Base-by-base conservation (phyloP, 139 green algal genomes). In the Chlorella sp. region DNA sequence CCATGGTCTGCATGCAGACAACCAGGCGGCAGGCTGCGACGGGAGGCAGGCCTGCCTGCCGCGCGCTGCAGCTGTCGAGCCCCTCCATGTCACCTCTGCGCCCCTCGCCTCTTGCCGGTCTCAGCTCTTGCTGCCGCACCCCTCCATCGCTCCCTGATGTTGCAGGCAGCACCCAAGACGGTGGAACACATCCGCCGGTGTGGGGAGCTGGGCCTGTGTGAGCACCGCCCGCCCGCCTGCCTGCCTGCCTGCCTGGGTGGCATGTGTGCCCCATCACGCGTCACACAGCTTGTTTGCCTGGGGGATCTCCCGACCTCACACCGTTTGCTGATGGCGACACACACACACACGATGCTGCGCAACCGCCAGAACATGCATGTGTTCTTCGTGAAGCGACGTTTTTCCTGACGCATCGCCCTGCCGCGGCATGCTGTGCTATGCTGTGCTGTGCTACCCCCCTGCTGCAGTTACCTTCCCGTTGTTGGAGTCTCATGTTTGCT, bases 121-220 rank as follows among this genome's bases (percentile, higher is more conserved):
- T 34, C 26, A 24, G 2, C 28, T 37, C 69, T 36, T 77, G 21
- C 69, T 2, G 2, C 64, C 11, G 2, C 22, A 14, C 80, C 34
- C 21, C 36, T n/a, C n/a, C n/a, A n/a, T n/a, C 48, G 37, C 39
- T 0, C 16, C 37, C 18, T 26, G 28, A n/a, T 82, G 69, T 0
- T 87, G 68, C 42, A 89, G 60, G 88, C 86, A 32, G 97, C 97
- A 0, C 97, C 97, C 3, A 86, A 94, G 11, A 98, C 97, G 18
- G 92, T 90, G 0, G 86, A 75, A 0, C 97, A 98, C 92, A 98
- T 99, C 76, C 93, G 96, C 57, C 93, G 93, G 28, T 89, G 98
- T 18, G 93, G 91, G 0, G 84, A 93, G 34, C 87, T 98, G 30
- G 97, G 79, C 12, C 79, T 85, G 79, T 85, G 75, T 81, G 36